These are phyloP conservation scores for Phytopythium oedochilum DNA, from an alignment of 352 stramenopile species.

Conservation along the genomic window DNA sequence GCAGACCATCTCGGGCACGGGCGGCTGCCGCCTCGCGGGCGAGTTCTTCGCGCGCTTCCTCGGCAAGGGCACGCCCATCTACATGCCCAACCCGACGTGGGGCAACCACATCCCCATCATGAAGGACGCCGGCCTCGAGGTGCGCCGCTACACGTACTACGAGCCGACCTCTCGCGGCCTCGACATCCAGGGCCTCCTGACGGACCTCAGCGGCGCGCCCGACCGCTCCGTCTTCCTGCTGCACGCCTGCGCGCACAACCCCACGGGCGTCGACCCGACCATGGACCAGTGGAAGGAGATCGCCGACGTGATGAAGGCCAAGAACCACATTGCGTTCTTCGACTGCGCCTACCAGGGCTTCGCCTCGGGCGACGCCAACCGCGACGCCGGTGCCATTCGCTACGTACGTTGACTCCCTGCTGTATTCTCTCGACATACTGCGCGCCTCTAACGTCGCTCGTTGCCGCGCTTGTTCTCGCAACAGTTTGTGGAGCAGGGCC, in stretches of 20 bases:
- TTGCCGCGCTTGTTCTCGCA: background rate
- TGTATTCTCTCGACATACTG: background rate
- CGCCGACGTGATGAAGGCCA: slow-evolving; percentile 92
- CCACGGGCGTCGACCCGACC: slow-evolving; percentile 97
- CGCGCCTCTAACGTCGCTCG: background rate
- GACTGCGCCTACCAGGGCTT: slow-evolving; percentile 99
- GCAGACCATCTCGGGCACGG: slow-evolving; percentile 98
- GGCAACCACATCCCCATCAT: slow-evolving; percentile 98
- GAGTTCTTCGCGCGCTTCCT: slow-evolving; percentile 94
- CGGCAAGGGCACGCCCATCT: slow-evolving; percentile 89
- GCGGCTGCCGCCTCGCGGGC: slow-evolving; percentile 93
- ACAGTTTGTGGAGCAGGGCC: slow-evolving; percentile 97
- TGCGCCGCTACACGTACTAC: slow-evolving; percentile 84
- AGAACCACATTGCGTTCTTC: slow-evolving; percentile 98
- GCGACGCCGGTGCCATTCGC: slow-evolving; percentile 94
- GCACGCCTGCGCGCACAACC: slow-evolving; percentile 99
- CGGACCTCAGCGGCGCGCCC: slow-evolving; percentile 93
- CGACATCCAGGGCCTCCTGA: slow-evolving; percentile 93
- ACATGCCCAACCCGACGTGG: slow-evolving; percentile 99
- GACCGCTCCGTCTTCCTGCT: slow-evolving; percentile 96
- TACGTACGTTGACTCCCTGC: slow-evolving; percentile 37
- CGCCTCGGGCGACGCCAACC: slow-evolving; percentile 94
- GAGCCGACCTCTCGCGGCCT: slow-evolving; percentile 81
- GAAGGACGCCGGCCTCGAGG: slow-evolving; percentile 80
- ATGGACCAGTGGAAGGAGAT: slow-evolving; percentile 98